A percentile compares a stretch with the other conserved stretches of the same genome.
phyloP scores from a whole-genome alignment of 2,329 filamentous ascomycete genomes.

The Onygenales sp. region DNA sequence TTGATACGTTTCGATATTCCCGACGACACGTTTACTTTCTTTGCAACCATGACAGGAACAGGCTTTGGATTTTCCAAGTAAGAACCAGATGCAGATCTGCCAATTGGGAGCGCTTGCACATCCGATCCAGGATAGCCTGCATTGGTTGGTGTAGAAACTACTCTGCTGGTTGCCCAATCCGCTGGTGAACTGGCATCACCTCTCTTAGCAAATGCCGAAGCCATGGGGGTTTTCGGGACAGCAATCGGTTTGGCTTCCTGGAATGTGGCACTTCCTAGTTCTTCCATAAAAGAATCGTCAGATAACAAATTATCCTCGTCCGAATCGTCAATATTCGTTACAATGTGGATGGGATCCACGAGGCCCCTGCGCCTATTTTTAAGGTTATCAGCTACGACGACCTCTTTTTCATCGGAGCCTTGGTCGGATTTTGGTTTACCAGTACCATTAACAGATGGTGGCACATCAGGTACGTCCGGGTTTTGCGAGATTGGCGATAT shows the following conservation, averaged over 20 bases:
- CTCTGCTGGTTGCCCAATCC: conserved; percentile 27
- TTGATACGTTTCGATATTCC: conserved; percentile 94
- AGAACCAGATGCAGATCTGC: conserved; percentile 31
- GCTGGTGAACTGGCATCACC: conserved; percentile 20
- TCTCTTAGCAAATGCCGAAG: conserved; percentile 48
- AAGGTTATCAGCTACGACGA: conserved; percentile 13
- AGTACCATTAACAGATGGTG: background rate
- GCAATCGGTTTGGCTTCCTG: conserved; percentile 74
- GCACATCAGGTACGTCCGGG: conserved; percentile 8
- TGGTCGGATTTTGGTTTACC: conserved; percentile 4
- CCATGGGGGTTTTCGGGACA: conserved; percentile 73
- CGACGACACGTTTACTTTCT: conserved; percentile 75
- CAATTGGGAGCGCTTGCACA: conserved; percentile 22
- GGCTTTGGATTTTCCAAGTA: conserved; percentile 22
- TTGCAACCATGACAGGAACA: conserved; percentile 45
- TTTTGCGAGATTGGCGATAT: background rate
- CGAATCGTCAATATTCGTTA: conserved; percentile 28
- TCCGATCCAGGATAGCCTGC: conserved; percentile 18
- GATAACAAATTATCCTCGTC: conserved; percentile 35
- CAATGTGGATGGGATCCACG: conserved; percentile 45
- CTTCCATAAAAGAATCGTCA: conserved; percentile 76
- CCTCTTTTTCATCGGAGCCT: conserved; percentile 13
- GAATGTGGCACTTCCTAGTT: conserved; percentile 70
- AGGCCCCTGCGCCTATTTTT: conserved; percentile 26
- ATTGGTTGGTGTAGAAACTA: conserved; percentile 31